Conservation (phyloP, 2,329 filamentous ascomycete species). For the Lomentospora prolificans region DNA sequence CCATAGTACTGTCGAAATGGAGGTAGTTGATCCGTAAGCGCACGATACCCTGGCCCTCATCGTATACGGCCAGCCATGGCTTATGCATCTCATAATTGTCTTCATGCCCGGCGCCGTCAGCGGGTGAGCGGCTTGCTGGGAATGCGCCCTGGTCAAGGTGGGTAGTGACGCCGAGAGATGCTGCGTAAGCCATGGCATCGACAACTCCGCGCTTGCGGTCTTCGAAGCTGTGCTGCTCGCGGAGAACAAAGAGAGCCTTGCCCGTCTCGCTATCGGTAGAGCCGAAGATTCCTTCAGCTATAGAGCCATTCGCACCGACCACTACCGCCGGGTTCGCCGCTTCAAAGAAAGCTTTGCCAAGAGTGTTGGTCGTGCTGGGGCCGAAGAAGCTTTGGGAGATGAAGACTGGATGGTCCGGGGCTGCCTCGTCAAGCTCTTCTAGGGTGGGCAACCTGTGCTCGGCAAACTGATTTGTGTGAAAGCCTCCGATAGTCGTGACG, state of each 20-base stretch:
- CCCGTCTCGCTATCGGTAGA: not conserved
- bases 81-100: conserved; percentile 1
- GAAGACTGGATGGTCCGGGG: not conserved
- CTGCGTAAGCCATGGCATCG: not conserved
- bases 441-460: not conserved
- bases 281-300: not conserved
- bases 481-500: not conserved
- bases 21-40: not conserved
- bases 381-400: not conserved
- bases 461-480: not conserved
- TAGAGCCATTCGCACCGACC: not conserved
- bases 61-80: not conserved
- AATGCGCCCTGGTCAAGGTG: not conserved
- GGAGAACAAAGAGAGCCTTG: not conserved
- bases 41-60: not conserved
- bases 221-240: not conserved
- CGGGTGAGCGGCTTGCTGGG: not conserved
- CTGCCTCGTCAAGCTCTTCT: not conserved
- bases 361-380: not conserved
- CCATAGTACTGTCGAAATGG: not conserved
- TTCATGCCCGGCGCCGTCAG: not conserved
- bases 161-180: not conserved
- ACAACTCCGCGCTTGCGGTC: not conserved
- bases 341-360: not conserved
- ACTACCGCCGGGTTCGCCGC: not conserved